Conservation (phyloP, 2,329 filamentous ascomycete species). For the Xylariaceae sp. region DNA sequence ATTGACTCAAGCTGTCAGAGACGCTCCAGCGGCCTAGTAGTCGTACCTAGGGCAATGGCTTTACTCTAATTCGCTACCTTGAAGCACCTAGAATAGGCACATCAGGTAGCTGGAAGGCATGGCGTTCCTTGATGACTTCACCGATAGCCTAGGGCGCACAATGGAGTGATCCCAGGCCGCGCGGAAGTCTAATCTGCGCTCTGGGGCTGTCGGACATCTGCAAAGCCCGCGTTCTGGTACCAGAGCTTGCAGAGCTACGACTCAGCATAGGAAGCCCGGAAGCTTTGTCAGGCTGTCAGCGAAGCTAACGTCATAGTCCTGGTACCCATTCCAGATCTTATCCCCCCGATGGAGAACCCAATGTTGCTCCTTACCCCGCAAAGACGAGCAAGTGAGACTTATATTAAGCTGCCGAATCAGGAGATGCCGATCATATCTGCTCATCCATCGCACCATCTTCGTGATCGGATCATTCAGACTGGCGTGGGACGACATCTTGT, state of each 20-base stretch:
- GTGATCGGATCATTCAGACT: background rate
- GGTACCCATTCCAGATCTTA: background rate
- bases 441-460: background rate
- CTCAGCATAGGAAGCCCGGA: too few relatives aligned
- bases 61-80: too few relatives aligned
- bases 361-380: slow-evolving; percentile 1
- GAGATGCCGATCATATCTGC: background rate
- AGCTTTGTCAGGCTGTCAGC: background rate
- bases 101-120: background rate
- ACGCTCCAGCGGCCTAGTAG: too few relatives aligned
- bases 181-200: slow-evolving; percentile 7
- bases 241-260: too few relatives aligned
- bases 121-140: slow-evolving; percentile 19
- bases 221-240: background rate
- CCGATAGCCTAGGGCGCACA: background rate
- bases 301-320: background rate
- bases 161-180: slow-evolving; percentile 11
- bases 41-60: too few relatives aligned
- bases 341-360: too few relatives aligned
- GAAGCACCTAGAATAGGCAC: too few relatives aligned
- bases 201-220: background rate
- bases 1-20: background rate
- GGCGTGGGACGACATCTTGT: too few relatives aligned
- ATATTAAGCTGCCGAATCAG: slow-evolving; percentile 1
- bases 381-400: background rate